phyloP scores from a whole-genome alignment of 2,329 filamentous ascomycete species.

The Scleromitrula shiraiana region DNA sequence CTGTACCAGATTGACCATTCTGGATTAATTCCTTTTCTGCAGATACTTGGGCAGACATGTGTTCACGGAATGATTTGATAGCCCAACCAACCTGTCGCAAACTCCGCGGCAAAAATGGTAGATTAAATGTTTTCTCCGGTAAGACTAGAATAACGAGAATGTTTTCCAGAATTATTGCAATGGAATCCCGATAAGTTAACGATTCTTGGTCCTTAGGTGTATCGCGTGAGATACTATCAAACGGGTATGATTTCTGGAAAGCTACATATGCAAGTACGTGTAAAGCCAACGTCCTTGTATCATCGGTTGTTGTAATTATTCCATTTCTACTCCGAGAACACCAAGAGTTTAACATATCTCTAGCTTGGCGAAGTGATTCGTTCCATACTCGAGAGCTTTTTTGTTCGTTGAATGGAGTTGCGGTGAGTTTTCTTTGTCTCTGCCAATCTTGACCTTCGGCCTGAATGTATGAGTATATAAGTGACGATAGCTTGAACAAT shows the following conservation, averaged over 20 bases:
- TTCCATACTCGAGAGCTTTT: conserved; percentile 34
- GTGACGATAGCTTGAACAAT: background rate
- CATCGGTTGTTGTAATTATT: background rate
- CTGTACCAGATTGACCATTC: background rate
- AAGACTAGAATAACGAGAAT: background rate
- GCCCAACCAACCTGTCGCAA: background rate
- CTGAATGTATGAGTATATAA: background rate
- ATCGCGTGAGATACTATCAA: background rate
- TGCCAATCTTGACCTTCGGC: conserved; percentile 30
- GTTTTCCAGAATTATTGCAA: background rate
- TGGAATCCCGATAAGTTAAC: conserved; percentile 4
- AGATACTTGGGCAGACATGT: background rate
- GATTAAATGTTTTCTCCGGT: background rate
- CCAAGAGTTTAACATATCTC: conserved; percentile 4
- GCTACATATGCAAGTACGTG: conserved; percentile 11
- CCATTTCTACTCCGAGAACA: background rate
- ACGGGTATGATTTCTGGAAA: conserved; percentile 3
- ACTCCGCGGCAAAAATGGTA: background rate
- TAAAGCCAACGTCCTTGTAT: conserved; percentile 1
- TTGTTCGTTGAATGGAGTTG: conserved; percentile 36
- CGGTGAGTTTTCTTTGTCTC: conserved; percentile 36
- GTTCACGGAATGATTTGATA: background rate
- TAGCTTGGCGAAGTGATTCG: conserved; percentile 29
- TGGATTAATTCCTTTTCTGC: background rate
- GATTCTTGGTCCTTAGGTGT: background rate